These are phyloP conservation scores for Smithsoniella earleae DNA, from an alignment of 163 green algal species.

Conservation along the genomic window DNA sequence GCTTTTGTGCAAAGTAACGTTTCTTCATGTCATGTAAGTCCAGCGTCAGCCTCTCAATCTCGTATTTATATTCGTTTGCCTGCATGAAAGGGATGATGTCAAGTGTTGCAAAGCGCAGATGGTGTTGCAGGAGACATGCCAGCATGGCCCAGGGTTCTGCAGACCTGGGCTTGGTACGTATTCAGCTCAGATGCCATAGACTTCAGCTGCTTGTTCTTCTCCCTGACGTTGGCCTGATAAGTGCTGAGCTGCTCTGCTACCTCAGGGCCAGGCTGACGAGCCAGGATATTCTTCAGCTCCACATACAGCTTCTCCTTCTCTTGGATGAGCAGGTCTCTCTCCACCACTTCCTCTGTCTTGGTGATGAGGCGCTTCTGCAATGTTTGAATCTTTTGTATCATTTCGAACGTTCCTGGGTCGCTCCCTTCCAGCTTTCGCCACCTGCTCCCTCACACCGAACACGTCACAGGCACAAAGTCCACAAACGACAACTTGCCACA, in stretches of 20 bases:
- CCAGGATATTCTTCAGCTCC: slow-evolving; percentile 84
- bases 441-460: too few relatives aligned
- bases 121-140: too few relatives aligned
- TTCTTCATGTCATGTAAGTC: slow-evolving; percentile 73
- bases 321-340: slow-evolving; percentile 49
- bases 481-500: too few relatives aligned
- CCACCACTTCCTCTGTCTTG: slow-evolving; percentile 78
- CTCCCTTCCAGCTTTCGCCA: slow-evolving; percentile 88
- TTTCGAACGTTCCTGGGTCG: slow-evolving; percentile 79
- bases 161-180: slow-evolving; percentile 77
- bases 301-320: slow-evolving; percentile 86
- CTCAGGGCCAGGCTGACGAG: slow-evolving; percentile 70
- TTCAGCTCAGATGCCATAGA: slow-evolving; percentile 80
- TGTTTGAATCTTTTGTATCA: slow-evolving; percentile 89
- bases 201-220: slow-evolving; percentile 92
- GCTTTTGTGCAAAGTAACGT: slow-evolving; percentile 70
- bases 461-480: too few relatives aligned
- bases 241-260: slow-evolving; percentile 76
- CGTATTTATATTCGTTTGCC: slow-evolving; percentile 85
- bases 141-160: too few relatives aligned
- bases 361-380: slow-evolving; percentile 82
- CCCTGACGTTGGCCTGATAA: slow-evolving; percentile 70
- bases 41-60: slow-evolving; percentile 67
- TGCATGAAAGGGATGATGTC: slow-evolving; percentile 35
- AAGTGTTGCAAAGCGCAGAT: too few relatives aligned